phyloP scores from a whole-genome alignment of 1,284 basidiomycete genomes.

The Trichosporon ovoides region DNA sequence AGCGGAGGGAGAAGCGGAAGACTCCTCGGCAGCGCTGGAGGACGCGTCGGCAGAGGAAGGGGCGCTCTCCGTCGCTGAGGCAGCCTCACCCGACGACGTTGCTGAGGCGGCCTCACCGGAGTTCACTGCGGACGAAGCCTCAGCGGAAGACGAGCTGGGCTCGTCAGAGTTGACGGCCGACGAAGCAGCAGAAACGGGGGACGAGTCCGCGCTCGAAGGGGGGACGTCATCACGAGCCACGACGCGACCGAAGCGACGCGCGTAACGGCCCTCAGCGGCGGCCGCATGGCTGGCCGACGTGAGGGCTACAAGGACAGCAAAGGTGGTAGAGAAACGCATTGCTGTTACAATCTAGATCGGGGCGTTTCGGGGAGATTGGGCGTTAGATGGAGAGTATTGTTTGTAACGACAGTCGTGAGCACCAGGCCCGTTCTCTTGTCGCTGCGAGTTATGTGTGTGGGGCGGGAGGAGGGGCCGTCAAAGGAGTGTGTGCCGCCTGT shows the following conservation, averaged over 20 bases:
- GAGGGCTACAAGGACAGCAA: conserved; percentile 17
- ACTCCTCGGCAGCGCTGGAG: neutral
- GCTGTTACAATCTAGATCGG: neutral
- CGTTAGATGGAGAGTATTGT: too few species aligned
- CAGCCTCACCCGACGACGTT: neutral
- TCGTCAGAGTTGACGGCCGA: neutral
- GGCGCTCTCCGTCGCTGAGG: neutral
- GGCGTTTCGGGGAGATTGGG: neutral
- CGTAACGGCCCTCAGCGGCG: conserved; percentile 13
- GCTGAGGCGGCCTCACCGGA: neutral
- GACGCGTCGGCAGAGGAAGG: neutral
- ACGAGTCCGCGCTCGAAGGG: neutral
- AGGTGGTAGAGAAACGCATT: conserved; percentile 19
- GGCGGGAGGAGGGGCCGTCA: neutral
- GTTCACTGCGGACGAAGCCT: neutral
- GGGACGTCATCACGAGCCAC: conserved; percentile 2
- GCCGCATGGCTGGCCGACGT: conserved; percentile 18
- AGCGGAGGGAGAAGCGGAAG: neutral
- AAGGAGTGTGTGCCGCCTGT: conserved; percentile 14
- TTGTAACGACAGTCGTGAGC: neutral
- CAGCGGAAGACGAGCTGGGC: neutral
- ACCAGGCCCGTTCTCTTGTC: conserved; percentile 3
- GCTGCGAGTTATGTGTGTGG: neutral
- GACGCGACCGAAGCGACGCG: conserved; percentile 4
- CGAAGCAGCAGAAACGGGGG: neutral